Evolutionary conservation across 345 rosid genomes (phyloP), one percentile per base, ranked within the genome.

Genomic region (Camelina neglecta): DNA sequence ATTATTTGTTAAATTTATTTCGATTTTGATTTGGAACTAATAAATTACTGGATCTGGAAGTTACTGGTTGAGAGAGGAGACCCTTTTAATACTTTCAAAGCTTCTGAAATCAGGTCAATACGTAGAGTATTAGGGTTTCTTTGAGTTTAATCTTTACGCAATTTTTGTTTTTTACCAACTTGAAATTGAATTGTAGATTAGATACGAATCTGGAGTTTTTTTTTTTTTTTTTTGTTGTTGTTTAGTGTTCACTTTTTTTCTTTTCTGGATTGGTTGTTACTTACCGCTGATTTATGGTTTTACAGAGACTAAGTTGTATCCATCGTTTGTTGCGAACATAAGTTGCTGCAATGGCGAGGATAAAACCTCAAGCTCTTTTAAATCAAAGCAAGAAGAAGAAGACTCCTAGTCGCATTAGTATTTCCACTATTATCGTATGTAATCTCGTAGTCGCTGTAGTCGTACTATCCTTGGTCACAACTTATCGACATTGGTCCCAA

Each of bases 361-460:
- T 91, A 65, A 89, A 89, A 68, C 97, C 97, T 60, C 97, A 88
- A 78, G 88, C 95, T 66, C 82, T 91, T 60, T 74, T 91, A 39
- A 80, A 82, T 75, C 95, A 89, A 80, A 91, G 95, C 84, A 91
- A 89, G 85, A 89, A 80, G 89, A 91, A 91, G 87, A 89, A 88
- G 77, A 85, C 77, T 47, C 93, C 91, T 0, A 84, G 87, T 67
- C 90, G 88, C 0, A 73, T 88, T 54, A 88, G 95, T 75, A 60
- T 82, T 72, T 81, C 91, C 0, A 83, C 90, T 1, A 83, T 88
- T 42, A 49, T 89, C 7, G 48, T 83, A 5, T 86, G 89, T 78
- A 80, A 83, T 71, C 76, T 89, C 51, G 66, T 85, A 39, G 76
- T 82, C 49, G 86, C 83, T 56, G 59, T 85, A 79, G 62, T 85